These are phyloP conservation scores for Penicillium waksmanii DNA, from an alignment of 495 filamentous ascomycete genomes.

Conservation along the genomic window DNA sequence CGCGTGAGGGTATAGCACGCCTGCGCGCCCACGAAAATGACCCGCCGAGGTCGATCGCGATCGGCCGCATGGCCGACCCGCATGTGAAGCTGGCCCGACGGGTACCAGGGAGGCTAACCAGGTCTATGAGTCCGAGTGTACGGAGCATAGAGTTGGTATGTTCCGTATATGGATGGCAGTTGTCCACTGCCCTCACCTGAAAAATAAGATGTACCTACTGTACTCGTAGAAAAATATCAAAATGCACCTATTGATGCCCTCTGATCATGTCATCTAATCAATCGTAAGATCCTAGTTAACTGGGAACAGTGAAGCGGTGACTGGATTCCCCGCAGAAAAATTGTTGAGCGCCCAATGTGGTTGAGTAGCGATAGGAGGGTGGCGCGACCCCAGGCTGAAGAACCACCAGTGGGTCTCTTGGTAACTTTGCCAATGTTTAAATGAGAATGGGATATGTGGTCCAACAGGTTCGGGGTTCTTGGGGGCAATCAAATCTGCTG, in stretches of 20 bases:
- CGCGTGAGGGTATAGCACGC: background rate
- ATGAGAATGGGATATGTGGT: background rate
- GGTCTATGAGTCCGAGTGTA: background rate
- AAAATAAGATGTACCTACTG: background rate
- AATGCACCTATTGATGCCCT: background rate
- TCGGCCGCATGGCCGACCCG: constrained; percentile 18
- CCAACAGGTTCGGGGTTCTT: background rate
- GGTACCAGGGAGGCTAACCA: background rate
- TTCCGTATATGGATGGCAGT: background rate
- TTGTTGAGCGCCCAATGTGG: constrained; percentile 20
- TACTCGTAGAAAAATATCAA: background rate
- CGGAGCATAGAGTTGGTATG: background rate
- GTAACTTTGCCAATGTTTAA: constrained; percentile 17
- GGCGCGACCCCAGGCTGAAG: constrained; percentile 13
- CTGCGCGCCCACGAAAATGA: constrained; percentile 25
- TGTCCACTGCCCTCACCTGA: background rate
- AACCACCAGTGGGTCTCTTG: constrained; percentile 10
- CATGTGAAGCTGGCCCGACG: constrained; percentile 21
- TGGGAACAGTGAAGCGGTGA: constrained; percentile 4
- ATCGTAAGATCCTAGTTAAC: background rate
- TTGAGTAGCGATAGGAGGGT: constrained; percentile 1
- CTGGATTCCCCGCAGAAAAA: constrained; percentile 8
- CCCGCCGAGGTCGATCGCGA: constrained; percentile 30
- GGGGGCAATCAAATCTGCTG: constrained; percentile 4
- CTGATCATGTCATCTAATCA: background rate